Conservation (phyloP, 306 rosid genomes). For the Chamaecrista fasciculata region DNA sequence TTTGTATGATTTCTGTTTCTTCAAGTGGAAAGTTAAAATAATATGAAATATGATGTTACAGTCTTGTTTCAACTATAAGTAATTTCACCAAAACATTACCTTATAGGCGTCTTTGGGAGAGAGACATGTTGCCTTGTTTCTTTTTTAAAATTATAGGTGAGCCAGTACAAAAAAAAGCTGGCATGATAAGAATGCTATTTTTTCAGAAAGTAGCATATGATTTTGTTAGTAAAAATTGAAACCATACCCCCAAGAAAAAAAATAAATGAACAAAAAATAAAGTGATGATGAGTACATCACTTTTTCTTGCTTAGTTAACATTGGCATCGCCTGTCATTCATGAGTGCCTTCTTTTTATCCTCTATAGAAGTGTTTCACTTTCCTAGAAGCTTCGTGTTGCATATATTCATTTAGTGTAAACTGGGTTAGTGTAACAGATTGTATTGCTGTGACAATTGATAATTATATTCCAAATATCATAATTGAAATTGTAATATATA, state of each 20-base stretch:
- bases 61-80: neutral
- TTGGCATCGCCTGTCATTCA: neutral
- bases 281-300: neutral
- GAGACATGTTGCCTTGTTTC: neutral
- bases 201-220: neutral
- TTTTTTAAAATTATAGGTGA: neutral
- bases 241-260: neutral
- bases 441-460: no score
- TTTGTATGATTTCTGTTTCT: conserved; percentile 13
- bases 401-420: neutral
- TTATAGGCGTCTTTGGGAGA: neutral
- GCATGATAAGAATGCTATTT: neutral
- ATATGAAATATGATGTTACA: neutral
- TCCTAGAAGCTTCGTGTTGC: neutral
- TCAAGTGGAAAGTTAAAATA: neutral
- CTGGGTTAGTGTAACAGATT: neutral
- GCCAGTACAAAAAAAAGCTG: neutral
- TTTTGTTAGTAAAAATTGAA: neutral
- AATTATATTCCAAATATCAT: no score
- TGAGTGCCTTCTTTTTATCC: neutral
- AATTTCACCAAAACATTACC: neutral
- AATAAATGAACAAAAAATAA: neutral
- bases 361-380: neutral
- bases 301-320: neutral
- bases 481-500: neutral